Conservation (phyloP, 306 rosid genomes). For the Acacia melanoxylon region DNA sequence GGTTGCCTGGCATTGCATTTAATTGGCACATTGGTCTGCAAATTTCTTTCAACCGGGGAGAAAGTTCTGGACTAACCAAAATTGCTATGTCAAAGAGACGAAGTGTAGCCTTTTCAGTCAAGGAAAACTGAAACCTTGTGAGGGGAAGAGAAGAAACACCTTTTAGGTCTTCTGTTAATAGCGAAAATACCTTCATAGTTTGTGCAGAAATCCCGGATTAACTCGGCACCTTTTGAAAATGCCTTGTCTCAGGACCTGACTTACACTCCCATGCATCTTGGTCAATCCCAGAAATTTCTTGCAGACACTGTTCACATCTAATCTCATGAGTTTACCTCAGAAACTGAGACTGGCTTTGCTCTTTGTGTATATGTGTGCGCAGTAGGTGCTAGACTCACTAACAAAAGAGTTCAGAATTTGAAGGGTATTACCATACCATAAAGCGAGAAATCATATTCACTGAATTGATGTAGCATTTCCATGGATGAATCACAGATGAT, state of each 20-base stretch:
- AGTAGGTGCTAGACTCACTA: not conserved
- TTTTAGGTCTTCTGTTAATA: not conserved
- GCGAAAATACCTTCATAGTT: constrained; percentile 29
- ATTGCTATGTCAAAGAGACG: constrained; percentile 28
- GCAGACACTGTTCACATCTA: not conserved
- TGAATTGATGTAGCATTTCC: not conserved
- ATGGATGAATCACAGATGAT: not conserved
- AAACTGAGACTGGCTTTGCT: not conserved
- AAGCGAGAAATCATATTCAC: not conserved
- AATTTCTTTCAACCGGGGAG: constrained; percentile 71
- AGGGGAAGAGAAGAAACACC: constrained; percentile 14
- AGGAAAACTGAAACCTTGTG: constrained; percentile 31
- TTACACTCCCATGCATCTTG: not conserved
- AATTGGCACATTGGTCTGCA: constrained; percentile 85
- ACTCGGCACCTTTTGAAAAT: constrained; percentile 33
- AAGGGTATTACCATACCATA: not conserved
- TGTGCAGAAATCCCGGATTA: constrained; percentile 37
- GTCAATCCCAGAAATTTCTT: not conserved
- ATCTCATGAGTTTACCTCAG: not conserved
- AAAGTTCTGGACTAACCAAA: constrained; percentile 59
- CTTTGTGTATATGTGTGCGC: not conserved
- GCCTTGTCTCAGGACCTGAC: constrained; percentile 1
- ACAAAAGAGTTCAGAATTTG: not conserved
- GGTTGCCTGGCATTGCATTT: constrained; percentile 79
- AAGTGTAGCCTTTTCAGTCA: constrained; percentile 15